phyloP scores from a whole-genome alignment of 2,329 filamentous ascomycete species.

The Paecilomyces fulvus region DNA sequence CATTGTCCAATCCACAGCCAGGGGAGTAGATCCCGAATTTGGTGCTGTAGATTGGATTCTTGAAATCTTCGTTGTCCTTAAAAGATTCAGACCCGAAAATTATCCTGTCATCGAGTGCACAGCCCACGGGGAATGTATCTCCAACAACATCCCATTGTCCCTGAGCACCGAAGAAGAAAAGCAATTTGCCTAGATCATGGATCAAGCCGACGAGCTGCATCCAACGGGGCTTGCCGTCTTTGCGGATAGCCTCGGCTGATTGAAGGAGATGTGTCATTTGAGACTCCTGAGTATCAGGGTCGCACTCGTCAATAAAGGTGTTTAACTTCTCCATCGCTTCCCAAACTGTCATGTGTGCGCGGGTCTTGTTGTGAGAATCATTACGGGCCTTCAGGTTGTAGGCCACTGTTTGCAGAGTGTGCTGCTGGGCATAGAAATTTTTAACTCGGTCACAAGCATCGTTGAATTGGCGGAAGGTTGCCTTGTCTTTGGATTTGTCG shows the following conservation, averaged over 20 bases:
- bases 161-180: conserved; percentile 57
- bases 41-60: conserved; percentile 63
- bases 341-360: too few relatives aligned
- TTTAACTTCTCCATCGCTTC: too few relatives aligned
- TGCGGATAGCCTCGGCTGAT: too few relatives aligned
- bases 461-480: conserved; percentile 67
- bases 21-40: conserved; percentile 71
- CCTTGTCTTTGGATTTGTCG: conserved; percentile 62
- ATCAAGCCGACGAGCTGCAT: conserved; percentile 25
- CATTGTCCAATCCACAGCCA: conserved; percentile 73
- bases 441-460: conserved; percentile 69
- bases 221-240: conserved; percentile 24
- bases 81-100: conserved; percentile 73
- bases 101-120: conserved; percentile 56
- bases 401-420: conserved; percentile 41
- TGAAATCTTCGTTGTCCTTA: conserved; percentile 63
- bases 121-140: conserved; percentile 41
- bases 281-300: too few relatives aligned
- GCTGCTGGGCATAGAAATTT: conserved; percentile 64
- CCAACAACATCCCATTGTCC: conserved; percentile 94
- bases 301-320: too few relatives aligned
- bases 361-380: too few relatives aligned
- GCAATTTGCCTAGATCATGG: conserved; percentile 36
- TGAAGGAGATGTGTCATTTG: too few relatives aligned
- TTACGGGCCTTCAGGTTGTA: too few relatives aligned